Conservation (phyloP, 371 early-diverging fungal genomes). For the Entomophthora muscae region DNA sequence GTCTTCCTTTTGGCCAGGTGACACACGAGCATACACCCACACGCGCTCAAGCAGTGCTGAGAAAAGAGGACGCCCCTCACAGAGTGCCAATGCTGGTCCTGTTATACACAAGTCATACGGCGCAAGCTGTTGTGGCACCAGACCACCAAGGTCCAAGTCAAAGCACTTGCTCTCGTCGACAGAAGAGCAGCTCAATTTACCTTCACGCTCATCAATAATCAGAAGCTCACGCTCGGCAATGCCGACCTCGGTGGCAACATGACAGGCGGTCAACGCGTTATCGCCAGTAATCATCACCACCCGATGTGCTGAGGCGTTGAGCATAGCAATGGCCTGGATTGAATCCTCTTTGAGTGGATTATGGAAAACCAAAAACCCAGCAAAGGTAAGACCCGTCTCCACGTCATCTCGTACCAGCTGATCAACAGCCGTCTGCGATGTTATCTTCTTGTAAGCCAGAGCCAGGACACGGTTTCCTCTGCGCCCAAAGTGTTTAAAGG, state of each 20-base stretch:
- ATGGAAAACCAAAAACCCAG: slow-evolving; percentile 94
- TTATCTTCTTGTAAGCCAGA: slow-evolving; percentile 77
- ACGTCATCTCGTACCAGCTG: slow-evolving; percentile 59
- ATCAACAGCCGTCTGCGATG: slow-evolving; percentile 11
- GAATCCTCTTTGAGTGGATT: slow-evolving; percentile 96
- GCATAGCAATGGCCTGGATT: slow-evolving; percentile 61
- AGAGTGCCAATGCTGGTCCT: slow-evolving; percentile 67
- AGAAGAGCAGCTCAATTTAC: slow-evolving; percentile 44
- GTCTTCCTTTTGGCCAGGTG: slow-evolving; percentile 95
- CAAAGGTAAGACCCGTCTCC: slow-evolving; percentile 78
- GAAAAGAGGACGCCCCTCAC: slow-evolving; percentile 36
- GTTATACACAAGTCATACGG: slow-evolving; percentile 85
- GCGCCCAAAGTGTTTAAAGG: slow-evolving; percentile 85
- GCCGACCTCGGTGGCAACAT: slow-evolving; percentile 90
- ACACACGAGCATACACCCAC: slow-evolving; percentile 98
- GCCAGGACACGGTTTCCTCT: slow-evolving; percentile 96
- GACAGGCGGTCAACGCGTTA: slow-evolving; percentile 94
- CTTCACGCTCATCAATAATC: slow-evolving; percentile 62
- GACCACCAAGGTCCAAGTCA: slow-evolving; percentile 26
- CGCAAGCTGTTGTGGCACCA: slow-evolving; percentile 25
- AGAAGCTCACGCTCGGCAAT: slow-evolving; percentile 79
- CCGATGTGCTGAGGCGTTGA: slow-evolving; percentile 88
- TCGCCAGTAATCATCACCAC: slow-evolving; percentile 99
- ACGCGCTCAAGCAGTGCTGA: slow-evolving; percentile 58
- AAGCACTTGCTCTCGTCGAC: slow-evolving; percentile 63